phyloP scores from a whole-genome alignment of 768 basidiomycete genomes.

The Boletellus ananiceps region DNA sequence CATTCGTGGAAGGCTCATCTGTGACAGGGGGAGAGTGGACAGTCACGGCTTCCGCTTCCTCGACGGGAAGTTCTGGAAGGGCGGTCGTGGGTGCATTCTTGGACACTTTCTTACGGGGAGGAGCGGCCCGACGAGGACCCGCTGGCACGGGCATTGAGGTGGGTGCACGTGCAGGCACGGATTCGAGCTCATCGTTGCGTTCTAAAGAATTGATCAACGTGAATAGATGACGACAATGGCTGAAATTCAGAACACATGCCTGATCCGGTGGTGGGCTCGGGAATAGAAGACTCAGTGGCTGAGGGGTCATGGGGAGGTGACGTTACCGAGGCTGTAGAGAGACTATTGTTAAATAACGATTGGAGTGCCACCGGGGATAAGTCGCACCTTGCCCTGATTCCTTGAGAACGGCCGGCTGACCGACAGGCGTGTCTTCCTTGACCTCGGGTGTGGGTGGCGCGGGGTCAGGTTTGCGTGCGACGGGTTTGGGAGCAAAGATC shows the following conservation, averaged over 20 bases:
- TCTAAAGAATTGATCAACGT: constrained; percentile 14
- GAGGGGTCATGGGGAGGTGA: constrained; percentile 13
- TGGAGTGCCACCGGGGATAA: neutral
- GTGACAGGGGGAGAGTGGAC: constrained; percentile 1
- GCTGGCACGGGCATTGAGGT: constrained; percentile 70
- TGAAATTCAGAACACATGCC: constrained; percentile 10
- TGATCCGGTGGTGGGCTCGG: constrained; percentile 9
- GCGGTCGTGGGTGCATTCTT: constrained; percentile 43
- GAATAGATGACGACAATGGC: constrained; percentile 3
- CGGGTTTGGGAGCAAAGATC: constrained; percentile 57
- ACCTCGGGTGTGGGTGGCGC: constrained; percentile 16
- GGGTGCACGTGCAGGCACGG: constrained; percentile 38
- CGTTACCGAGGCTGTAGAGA: constrained; percentile 10
- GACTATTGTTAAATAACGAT: constrained; percentile 4
- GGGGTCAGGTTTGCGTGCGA: constrained; percentile 29
- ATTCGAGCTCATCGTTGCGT: constrained; percentile 19
- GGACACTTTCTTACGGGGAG: constrained; percentile 62
- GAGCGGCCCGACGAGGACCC: constrained; percentile 68
- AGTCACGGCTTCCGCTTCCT: constrained; percentile 8
- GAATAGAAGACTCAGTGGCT: neutral
- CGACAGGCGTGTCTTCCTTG: constrained; percentile 18
- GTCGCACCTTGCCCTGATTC: constrained; percentile 20
- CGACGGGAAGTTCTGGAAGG: constrained; percentile 26
- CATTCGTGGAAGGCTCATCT: constrained; percentile 1
- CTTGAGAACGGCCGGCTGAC: constrained; percentile 5